phyloP scores from a whole-genome alignment of 345 rosid species.

The Brassica nigra region DNA sequence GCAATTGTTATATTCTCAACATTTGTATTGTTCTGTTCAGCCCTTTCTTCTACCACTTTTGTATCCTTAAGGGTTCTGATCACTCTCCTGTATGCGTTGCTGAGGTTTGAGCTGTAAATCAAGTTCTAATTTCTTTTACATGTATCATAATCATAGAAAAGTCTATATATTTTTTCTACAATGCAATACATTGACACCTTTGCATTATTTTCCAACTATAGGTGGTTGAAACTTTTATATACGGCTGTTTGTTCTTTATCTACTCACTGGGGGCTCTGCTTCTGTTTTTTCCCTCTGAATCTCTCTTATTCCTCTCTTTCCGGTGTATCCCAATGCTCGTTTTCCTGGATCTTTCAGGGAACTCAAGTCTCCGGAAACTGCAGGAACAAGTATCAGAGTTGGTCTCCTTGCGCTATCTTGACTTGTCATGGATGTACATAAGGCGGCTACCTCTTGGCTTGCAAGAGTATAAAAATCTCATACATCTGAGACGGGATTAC shows the following conservation, averaged over 20 bases:
- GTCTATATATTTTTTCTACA: not conserved
- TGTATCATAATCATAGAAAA: not conserved
- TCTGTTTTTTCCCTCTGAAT: too few relatives aligned
- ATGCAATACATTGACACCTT: not conserved
- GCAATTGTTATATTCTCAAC: not conserved
- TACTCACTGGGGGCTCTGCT: too few relatives aligned
- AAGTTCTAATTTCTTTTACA: too few relatives aligned
- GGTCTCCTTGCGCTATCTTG: not conserved
- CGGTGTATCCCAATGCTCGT: constrained; percentile 15
- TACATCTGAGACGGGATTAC: not conserved
- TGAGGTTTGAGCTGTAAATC: not conserved
- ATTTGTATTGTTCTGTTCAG: not conserved
- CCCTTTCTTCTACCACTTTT: not conserved
- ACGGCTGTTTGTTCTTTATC: too few relatives aligned
- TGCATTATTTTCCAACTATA: too few relatives aligned
- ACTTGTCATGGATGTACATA: not conserved
- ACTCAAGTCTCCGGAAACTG: not conserved
- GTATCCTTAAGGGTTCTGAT: not conserved
- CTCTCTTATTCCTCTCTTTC: constrained; percentile 4
- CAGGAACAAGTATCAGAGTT: constrained; percentile 31
- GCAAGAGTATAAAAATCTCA: not conserved
- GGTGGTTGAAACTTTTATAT: too few relatives aligned
- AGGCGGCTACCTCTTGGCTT: not conserved
- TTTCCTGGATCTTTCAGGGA: constrained; percentile 33
- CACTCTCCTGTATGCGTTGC: not conserved